These are phyloP conservation scores for Malus sieversii DNA, from an alignment of 306 rosid species.

Conservation along the genomic window DNA sequence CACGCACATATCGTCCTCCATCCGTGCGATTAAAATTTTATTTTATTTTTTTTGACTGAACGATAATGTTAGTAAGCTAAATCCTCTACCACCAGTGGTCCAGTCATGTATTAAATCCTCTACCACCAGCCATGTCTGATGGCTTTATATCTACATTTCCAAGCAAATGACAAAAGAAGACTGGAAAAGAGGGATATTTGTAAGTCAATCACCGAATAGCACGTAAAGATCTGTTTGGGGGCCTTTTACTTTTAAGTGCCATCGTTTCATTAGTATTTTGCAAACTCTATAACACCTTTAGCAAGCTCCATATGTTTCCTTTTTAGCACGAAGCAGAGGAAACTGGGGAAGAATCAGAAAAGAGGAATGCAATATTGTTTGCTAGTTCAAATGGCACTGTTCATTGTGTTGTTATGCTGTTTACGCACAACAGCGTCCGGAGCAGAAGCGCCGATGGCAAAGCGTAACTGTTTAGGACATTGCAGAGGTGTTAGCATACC, in stretches of 20 bases:
- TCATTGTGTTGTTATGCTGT: neutral
- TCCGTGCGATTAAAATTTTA: no score
- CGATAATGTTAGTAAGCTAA: no score
- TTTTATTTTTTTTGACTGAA: no score
- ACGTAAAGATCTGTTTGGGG: neutral
- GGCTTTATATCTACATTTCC: no score
- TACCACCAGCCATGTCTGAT: no score
- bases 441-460: neutral
- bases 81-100: no score
- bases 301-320: no score
- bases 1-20: no score
- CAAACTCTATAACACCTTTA: neutral
- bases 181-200: no score
- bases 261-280: neutral
- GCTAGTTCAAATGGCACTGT: neutral
- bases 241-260: neutral
- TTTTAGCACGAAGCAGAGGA: neutral
- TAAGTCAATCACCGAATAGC: neutral
- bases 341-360: neutral
- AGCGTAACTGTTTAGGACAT: neutral
- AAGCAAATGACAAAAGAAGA: no score
- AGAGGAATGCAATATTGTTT: neutral
- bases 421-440: neutral
- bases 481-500: conserved; percentile 6
- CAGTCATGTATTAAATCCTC: no score